A percentile compares a stretch with the other conserved stretches of the same genome.
phyloP scores from a whole-genome alignment of 2,329 filamentous ascomycete species.

The Aphanocladium album region DNA sequence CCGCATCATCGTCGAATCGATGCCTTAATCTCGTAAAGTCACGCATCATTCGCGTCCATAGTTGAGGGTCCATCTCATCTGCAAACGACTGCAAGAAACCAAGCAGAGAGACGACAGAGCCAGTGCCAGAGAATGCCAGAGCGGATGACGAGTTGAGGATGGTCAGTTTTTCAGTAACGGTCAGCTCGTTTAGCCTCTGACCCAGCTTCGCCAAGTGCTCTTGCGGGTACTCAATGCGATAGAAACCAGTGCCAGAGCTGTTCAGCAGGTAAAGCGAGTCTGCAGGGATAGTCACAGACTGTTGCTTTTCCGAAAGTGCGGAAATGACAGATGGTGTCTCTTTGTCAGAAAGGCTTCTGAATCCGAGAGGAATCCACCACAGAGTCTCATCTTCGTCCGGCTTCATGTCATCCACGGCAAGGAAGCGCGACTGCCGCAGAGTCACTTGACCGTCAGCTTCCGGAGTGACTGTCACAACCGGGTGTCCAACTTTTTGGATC shows the following conservation, averaged over 20 bases:
- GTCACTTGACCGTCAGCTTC: constrained; percentile 65
- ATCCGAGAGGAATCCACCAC: constrained; percentile 84
- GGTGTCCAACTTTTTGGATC: constrained; percentile 95
- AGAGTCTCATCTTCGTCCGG: constrained; percentile 85
- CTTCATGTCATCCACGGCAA: constrained; percentile 87
- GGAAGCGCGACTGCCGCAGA: constrained; percentile 90
- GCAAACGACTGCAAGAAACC: constrained; percentile 79
- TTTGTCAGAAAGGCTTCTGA: constrained; percentile 78
- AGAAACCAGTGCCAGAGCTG: constrained; percentile 80
- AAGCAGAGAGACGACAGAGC: constrained; percentile 73
- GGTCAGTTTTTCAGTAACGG: constrained; percentile 84
- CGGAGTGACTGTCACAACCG: constrained; percentile 81
- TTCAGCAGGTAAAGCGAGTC: constrained; percentile 91
- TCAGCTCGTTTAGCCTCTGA: constrained; percentile 68
- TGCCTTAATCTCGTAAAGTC: constrained; percentile 72
- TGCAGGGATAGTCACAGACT: constrained; percentile 73
- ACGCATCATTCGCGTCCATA: constrained; percentile 80
- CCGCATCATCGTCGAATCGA: constrained; percentile 75
- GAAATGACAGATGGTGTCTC: constrained; percentile 62
- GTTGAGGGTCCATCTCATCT: constrained; percentile 75
- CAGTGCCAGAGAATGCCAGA: constrained; percentile 80
- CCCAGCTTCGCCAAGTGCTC: constrained; percentile 75
- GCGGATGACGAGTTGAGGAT: constrained; percentile 86
- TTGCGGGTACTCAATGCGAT: constrained; percentile 86
- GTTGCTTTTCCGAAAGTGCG: constrained; percentile 52